Conservation (phyloP, 345 rosid genomes). For the Barbarea vulgaris region DNA sequence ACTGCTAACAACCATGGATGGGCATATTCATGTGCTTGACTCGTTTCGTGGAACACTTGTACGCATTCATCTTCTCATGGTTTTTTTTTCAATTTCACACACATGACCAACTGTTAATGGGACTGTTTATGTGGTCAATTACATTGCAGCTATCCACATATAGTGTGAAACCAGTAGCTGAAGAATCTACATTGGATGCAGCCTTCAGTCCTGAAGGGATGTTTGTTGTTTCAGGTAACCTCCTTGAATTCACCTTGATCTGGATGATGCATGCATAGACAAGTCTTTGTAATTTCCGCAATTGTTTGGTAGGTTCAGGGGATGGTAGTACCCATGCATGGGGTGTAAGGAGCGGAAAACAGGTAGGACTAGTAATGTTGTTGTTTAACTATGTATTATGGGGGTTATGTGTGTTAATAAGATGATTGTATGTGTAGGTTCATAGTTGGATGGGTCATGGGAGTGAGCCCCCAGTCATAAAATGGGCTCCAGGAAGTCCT, state of each 20-base stretch:
- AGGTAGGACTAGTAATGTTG: constrained; percentile 52
- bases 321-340: constrained; percentile 94
- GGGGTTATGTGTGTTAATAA: neutral
- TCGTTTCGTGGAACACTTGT: constrained; percentile 93
- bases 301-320: constrained; percentile 69
- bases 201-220: constrained; percentile 96
- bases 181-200: constrained; percentile 85
- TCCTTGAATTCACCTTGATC: neutral
- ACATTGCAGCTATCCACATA: constrained; percentile 67
- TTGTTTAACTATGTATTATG: neutral
- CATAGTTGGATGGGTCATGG: constrained; percentile 84
- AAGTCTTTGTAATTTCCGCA: neutral
- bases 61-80: constrained; percentile 27
- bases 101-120: neutral
- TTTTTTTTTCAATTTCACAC: neutral
- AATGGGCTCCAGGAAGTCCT: constrained; percentile 95
- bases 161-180: constrained; percentile 82
- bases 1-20: constrained; percentile 92
- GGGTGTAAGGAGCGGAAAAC: constrained; percentile 86
- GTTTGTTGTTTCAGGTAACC: constrained; percentile 84
- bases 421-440: constrained; percentile 51
- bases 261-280: neutral
- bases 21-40: constrained; percentile 87
- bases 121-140: neutral
- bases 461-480: constrained; percentile 74